These are phyloP conservation scores for Gaeumannomyces tritici DNA, from an alignment of 2,329 filamentous ascomycete genomes.

Conservation along the genomic window DNA sequence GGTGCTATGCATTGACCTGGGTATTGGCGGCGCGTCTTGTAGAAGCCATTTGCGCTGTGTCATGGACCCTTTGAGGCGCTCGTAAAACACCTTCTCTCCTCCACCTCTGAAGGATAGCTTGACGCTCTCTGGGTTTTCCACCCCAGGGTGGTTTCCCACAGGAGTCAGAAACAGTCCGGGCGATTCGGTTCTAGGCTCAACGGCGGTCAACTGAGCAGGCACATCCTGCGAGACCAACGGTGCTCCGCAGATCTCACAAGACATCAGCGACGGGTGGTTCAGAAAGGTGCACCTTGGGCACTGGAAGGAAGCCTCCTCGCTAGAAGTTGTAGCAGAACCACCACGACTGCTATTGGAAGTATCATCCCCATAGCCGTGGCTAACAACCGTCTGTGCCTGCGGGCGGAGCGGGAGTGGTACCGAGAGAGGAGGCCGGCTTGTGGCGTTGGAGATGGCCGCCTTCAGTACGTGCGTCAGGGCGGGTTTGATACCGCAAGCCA, in stretches of 20 bases:
- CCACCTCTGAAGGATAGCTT: constrained; percentile 88
- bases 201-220: constrained; percentile 27
- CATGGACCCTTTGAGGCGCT: constrained; percentile 77
- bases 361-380: not conserved
- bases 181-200: constrained; percentile 54
- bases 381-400: not conserved
- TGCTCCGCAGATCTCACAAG: constrained; percentile 87
- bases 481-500: constrained; percentile 91
- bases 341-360: constrained; percentile 1
- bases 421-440: constrained; percentile 36
- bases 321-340: constrained; percentile 10
- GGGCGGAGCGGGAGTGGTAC: constrained; percentile 21
- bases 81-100: constrained; percentile 83
- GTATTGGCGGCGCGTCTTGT: constrained; percentile 79
- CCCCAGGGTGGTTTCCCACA: constrained; percentile 18
- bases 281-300: constrained; percentile 90
- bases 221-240: constrained; percentile 51
- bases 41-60: constrained; percentile 94
- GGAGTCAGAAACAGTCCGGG: constrained; percentile 60
- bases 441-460: constrained; percentile 69
- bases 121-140: constrained; percentile 61
- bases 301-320: constrained; percentile 36
- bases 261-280: constrained; percentile 77
- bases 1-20: constrained; percentile 40
- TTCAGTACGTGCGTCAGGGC: constrained; percentile 75